phyloP scores from a whole-genome alignment of 192 early-diverging fungal genomes.

The Phycomyces nitens region DNA sequence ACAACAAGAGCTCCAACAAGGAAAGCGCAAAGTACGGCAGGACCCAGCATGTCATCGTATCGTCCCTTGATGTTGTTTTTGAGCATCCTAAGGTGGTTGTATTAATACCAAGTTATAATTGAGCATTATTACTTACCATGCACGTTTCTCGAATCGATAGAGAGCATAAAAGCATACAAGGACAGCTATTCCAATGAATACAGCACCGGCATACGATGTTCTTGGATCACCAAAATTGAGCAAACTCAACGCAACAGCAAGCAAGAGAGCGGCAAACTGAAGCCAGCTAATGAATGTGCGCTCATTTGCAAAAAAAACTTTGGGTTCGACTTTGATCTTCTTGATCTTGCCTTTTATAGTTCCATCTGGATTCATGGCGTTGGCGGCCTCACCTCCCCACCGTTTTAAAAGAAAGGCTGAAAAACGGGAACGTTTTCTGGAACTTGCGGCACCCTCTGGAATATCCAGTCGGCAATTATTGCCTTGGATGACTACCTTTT shows the following conservation, averaged over 20 bases:
- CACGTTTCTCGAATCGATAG: constrained; percentile 20
- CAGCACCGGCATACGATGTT: constrained; percentile 51
- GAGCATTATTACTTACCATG: constrained; percentile 8
- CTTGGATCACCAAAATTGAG: constrained; percentile 68
- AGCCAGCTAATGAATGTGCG: constrained; percentile 84
- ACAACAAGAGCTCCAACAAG: constrained; percentile 55
- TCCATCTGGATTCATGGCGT: neutral
- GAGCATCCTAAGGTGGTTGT: constrained; percentile 14
- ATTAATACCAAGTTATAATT: neutral
- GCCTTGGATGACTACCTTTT: neutral
- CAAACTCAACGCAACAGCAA: constrained; percentile 65
- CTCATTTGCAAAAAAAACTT: constrained; percentile 87
- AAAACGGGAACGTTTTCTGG: too few species aligned
- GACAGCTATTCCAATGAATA: constrained; percentile 25
- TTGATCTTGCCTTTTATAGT: neutral
- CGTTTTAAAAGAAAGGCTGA: neutral
- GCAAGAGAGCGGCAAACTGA: constrained; percentile 67
- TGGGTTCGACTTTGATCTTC: constrained; percentile 74
- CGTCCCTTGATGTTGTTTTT: constrained; percentile 42
- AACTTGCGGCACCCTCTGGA: too few species aligned
- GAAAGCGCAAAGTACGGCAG: constrained; percentile 65
- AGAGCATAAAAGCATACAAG: constrained; percentile 14
- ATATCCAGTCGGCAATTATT: too few species aligned
- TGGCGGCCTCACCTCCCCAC: neutral
- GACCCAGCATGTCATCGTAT: constrained; percentile 72